Percentiles rank a stretch among this genome's conserved stretches.
Conservation (phyloP, 2,329 filamentous ascomycete genomes). For the Aureobasidium sp. region DNA sequence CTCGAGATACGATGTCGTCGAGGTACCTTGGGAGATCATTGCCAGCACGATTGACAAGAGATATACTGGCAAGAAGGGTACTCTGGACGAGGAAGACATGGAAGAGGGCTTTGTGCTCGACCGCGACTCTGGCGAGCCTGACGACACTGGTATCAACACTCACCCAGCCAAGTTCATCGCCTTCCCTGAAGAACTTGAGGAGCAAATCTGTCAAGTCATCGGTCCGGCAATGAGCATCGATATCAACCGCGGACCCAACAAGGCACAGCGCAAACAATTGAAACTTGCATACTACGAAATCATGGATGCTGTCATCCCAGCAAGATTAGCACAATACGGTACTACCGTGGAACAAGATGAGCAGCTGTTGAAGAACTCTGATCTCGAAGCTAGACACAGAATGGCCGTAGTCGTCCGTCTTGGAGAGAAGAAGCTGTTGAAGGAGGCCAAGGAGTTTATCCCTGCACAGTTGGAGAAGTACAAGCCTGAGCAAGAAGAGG, state of each 20-base stretch:
- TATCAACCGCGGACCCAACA: background rate
- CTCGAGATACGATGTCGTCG: constrained; percentile 70
- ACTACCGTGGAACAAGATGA: constrained; percentile 10
- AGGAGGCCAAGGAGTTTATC: background rate
- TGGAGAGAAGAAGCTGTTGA: constrained; percentile 3
- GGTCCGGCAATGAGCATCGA: background rate
- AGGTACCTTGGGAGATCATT: constrained; percentile 59
- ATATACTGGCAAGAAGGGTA: background rate
- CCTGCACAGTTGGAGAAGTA: constrained; percentile 4
- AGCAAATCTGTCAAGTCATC: constrained; percentile 6
- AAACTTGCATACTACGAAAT: background rate
- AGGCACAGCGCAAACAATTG: background rate
- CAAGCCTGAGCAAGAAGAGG: constrained; percentile 3
- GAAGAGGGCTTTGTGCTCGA: constrained; percentile 11
- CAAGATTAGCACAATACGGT: constrained; percentile 11
- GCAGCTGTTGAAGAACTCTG: background rate
- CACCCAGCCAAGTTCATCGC: background rate
- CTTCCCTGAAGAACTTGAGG: constrained; percentile 9
- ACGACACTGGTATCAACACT: constrained; percentile 2
- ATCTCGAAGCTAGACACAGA: background rate
- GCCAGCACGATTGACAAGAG: constrained; percentile 13
- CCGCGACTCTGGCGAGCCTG: constrained; percentile 10
- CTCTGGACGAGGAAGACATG: constrained; percentile 3
- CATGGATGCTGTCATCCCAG: background rate
- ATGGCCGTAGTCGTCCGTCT: constrained; percentile 7